Evolutionary conservation across 148 eudicot species (phyloP).

Genomic region (Persicaria tinctoria): DNA sequence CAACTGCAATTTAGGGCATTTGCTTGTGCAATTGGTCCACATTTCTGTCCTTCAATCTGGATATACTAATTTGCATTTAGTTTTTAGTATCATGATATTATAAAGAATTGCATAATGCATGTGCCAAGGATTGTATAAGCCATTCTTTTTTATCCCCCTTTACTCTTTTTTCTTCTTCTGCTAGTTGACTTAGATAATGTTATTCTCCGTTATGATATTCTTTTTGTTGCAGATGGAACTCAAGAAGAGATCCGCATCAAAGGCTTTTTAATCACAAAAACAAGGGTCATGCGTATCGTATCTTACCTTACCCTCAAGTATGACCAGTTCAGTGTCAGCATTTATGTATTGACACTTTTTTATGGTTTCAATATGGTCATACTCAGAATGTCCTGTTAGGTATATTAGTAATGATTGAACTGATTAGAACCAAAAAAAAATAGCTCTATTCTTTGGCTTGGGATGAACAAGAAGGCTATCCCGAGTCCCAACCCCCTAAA

Average conservation of each 20-base stretch:
- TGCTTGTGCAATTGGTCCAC: not conserved
- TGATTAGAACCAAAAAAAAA: not conserved
- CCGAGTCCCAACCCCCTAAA: not conserved
- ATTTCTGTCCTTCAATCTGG: constrained; percentile 1
- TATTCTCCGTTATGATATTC: not conserved
- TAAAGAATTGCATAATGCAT: not conserved
- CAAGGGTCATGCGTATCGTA: constrained; percentile 28
- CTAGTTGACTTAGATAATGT: not conserved
- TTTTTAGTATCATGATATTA: not conserved
- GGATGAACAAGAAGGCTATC: not conserved
- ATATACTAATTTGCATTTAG: not conserved
- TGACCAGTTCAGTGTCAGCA: constrained; percentile 34
- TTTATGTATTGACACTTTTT: constrained; percentile 30
- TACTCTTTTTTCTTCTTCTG: not conserved
- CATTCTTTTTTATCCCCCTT: not conserved
- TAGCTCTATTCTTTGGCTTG: not conserved
- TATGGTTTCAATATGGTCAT: constrained; percentile 43
- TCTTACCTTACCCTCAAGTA: constrained; percentile 57
- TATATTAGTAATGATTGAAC: constrained; percentile 15
- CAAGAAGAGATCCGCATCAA: constrained; percentile 22
- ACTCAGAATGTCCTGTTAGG: constrained; percentile 25
- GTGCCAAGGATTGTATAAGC: not conserved
- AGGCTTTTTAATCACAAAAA: constrained; percentile 24
- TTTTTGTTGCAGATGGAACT: constrained; percentile 30
- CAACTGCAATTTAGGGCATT: not conserved